Evolutionary conservation across 345 rosid genomes (phyloP).

Genomic region (Lepidium sativum): DNA sequence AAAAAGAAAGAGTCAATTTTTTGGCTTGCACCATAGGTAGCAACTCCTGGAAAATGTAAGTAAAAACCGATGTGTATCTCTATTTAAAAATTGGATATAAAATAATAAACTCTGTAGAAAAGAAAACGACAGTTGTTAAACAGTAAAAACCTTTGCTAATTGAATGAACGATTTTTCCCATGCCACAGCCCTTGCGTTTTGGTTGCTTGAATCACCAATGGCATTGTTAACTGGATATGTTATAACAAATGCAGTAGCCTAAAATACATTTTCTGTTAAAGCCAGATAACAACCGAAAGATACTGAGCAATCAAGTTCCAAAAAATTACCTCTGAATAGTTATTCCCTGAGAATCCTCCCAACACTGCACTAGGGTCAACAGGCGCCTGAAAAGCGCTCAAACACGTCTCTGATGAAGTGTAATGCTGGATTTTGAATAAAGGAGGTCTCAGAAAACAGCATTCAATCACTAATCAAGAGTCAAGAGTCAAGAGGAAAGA

Average conservation of each 20-base stretch:
- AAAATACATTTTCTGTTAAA: slow-evolving; percentile 16
- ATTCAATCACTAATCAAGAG: not conserved
- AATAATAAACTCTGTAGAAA: not conserved
- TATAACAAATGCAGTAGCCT: slow-evolving; percentile 91
- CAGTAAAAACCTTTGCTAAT: slow-evolving; percentile 63
- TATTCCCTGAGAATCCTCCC: slow-evolving; percentile 88
- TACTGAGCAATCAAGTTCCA: slow-evolving; percentile 13
- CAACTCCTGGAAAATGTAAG: slow-evolving; percentile 49
- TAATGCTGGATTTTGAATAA: slow-evolving; percentile 56
- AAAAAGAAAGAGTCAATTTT: slow-evolving; percentile 81
- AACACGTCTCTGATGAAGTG: slow-evolving; percentile 71
- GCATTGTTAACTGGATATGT: slow-evolving; percentile 90
- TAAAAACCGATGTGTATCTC: not conserved
- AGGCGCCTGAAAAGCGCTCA: slow-evolving; percentile 92
- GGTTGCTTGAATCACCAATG: slow-evolving; percentile 46
- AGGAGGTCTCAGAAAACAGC: slow-evolving; percentile 1
- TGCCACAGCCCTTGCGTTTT: slow-evolving; percentile 65
- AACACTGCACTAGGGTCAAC: slow-evolving; percentile 91
- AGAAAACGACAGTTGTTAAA: not conserved
- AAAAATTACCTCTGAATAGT: slow-evolving; percentile 73
- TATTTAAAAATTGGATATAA: not conserved
- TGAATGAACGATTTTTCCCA: slow-evolving; percentile 94
- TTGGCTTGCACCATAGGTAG: slow-evolving; percentile 56
- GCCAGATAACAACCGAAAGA: slow-evolving; percentile 6
- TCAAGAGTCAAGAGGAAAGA: not conserved